A percentile compares a stretch with the other conserved stretches of the same genome.
Evolutionary conservation across 2,329 filamentous ascomycete species (phyloP).

Genomic region (Diaporthe caulivora): DNA sequence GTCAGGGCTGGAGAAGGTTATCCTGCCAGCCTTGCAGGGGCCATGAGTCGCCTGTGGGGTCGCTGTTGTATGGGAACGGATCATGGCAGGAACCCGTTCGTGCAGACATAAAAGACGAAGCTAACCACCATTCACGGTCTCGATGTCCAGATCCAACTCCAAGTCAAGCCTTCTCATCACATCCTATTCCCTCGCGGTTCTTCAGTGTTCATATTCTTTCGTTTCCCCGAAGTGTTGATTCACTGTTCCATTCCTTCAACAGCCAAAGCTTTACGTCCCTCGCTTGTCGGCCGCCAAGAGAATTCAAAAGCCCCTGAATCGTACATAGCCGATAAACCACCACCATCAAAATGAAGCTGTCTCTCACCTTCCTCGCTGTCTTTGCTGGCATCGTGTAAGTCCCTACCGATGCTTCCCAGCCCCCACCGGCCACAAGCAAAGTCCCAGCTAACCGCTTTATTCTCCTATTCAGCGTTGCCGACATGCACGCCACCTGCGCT

Average conservation of each 20-base stretch:
- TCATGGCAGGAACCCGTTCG: conserved; percentile 26
- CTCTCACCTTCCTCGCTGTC: conserved; percentile 30
- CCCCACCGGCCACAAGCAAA: not conserved
- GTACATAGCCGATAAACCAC: not conserved
- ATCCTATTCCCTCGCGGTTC: conserved; percentile 24
- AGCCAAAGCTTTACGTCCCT: not conserved
- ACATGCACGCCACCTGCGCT: conserved; percentile 42
- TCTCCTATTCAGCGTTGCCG: conserved; percentile 38
- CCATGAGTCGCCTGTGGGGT: conserved; percentile 29
- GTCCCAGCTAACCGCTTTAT: not conserved
- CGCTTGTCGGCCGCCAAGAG: conserved; percentile 6
- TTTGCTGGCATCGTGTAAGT: conserved; percentile 35
- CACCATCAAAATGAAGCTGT: conserved; percentile 30
- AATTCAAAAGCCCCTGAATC: not conserved
- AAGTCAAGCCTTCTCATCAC: conserved; percentile 18
- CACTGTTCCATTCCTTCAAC: conserved; percentile 15
- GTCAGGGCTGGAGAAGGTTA: conserved; percentile 31
- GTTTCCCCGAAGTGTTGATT: conserved; percentile 18
- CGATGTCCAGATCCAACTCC: not conserved
- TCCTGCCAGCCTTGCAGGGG: conserved; percentile 30
- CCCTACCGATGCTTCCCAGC: too few relatives aligned
- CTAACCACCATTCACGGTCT: conserved; percentile 12
- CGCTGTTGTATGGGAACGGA: conserved; percentile 6
- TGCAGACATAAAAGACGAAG: conserved; percentile 29
- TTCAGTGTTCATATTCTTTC: conserved; percentile 26